Evolutionary conservation across 306 rosid species (phyloP).

Genomic region (Gleditsia sinensis): DNA sequence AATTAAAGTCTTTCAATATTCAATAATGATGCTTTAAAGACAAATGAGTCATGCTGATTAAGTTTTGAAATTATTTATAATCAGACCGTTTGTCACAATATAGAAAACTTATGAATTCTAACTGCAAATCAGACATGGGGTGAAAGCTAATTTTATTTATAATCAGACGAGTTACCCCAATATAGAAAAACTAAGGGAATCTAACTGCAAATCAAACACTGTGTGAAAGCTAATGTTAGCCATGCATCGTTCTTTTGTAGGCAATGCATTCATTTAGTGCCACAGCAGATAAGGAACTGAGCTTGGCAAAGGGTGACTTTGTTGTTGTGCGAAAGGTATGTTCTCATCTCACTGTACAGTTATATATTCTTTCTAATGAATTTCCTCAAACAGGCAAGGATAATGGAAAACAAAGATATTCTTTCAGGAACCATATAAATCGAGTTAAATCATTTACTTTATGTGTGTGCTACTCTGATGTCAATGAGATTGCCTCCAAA

Average conservation of each 20-base stretch:
- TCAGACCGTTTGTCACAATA: background rate
- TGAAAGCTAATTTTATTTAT: background rate
- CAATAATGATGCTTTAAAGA: background rate
- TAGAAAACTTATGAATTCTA: background rate
- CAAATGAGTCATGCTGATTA: background rate
- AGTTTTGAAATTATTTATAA: background rate
- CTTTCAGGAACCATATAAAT: background rate
- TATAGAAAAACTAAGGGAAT: background rate
- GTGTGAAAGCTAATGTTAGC: background rate
- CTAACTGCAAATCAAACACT: background rate
- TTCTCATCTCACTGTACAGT: conserved; percentile 26
- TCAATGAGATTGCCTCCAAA: conserved; percentile 9
- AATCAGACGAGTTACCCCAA: background rate
- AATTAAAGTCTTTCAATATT: background rate
- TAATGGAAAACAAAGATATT: conserved; percentile 1
- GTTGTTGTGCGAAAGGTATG: conserved; percentile 91
- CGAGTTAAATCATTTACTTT: conserved; percentile 12
- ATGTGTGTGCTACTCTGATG: background rate
- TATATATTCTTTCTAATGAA: conserved; percentile 19
- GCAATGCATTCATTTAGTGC: conserved; percentile 74
- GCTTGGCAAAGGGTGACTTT: conserved; percentile 85
- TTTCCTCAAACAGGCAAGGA: background rate
- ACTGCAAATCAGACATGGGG: background rate
- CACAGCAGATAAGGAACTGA: conserved; percentile 82
- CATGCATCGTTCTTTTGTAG: conserved; percentile 46